These are phyloP conservation scores for Paracorniculantispora psalliotae DNA, from an alignment of 2,329 filamentous ascomycete species.

Conservation along the genomic window DNA sequence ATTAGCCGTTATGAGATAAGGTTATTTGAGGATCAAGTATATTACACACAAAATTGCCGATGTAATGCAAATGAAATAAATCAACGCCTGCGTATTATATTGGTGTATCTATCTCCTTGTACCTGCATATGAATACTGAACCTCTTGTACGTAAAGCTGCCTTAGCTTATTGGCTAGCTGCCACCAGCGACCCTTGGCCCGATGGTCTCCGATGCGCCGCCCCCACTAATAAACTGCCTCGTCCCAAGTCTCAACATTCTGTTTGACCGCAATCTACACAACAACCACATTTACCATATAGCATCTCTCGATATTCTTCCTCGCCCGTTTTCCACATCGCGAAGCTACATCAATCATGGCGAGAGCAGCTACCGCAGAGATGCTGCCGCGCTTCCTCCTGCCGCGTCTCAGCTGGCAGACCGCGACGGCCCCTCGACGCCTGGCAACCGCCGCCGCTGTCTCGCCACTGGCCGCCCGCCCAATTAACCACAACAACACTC, in stretches of 20 bases:
- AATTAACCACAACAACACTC: constrained; percentile 14
- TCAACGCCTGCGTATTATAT: too few relatives aligned
- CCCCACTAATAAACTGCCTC: constrained; percentile 9
- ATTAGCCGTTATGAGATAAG: too few relatives aligned
- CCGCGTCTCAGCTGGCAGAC: constrained; percentile 50
- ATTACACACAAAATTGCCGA: too few relatives aligned
- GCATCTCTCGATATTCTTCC: not conserved
- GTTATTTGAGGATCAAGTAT: too few relatives aligned
- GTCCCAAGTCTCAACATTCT: constrained; percentile 4
- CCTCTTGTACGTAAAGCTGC: not conserved
- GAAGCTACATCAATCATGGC: not conserved
- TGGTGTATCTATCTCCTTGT: too few relatives aligned
- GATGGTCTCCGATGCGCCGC: constrained; percentile 3
- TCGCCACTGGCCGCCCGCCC: constrained; percentile 18
- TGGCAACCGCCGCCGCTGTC: constrained; percentile 24
- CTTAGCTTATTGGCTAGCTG: not conserved
- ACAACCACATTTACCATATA: not conserved
- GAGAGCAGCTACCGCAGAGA: constrained; percentile 27
- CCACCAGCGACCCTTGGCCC: not conserved
- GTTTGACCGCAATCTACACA: not conserved
- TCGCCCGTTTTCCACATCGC: not conserved
- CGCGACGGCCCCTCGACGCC: constrained; percentile 22
- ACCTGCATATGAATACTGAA: not conserved
- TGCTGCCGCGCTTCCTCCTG: constrained; percentile 49
- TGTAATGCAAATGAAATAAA: too few relatives aligned